These are phyloP conservation scores for Pseudogymnoascus sp. DNA, from an alignment of 2,329 filamentous ascomycete genomes.

Conservation along the genomic window DNA sequence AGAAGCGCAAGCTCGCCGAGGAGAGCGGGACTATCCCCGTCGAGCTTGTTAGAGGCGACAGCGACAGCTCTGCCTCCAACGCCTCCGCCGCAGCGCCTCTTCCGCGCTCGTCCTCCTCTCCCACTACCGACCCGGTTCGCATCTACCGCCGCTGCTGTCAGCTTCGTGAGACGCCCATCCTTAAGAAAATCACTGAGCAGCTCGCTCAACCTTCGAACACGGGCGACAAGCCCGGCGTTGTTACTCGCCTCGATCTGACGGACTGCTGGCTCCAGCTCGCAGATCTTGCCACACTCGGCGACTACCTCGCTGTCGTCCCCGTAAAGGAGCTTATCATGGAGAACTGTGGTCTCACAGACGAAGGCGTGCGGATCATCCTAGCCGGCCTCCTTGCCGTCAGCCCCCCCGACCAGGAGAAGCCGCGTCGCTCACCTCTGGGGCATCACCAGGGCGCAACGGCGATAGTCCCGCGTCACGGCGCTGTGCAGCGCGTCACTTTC, in stretches of 20 bases:
- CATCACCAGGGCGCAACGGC: neutral
- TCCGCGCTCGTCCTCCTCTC: conserved; percentile 52
- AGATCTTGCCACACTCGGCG: conserved; percentile 79
- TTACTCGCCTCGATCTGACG: conserved; percentile 74
- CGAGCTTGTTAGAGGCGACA: conserved; percentile 65
- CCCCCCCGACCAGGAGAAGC: conserved; percentile 49
- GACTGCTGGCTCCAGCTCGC: conserved; percentile 75
- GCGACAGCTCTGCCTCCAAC: conserved; percentile 42
- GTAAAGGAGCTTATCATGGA: conserved; percentile 80
- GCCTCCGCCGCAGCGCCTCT: conserved; percentile 23
- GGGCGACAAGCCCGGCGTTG: conserved; percentile 58
- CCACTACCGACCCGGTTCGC: conserved; percentile 82
- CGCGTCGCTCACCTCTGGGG: conserved; percentile 22
- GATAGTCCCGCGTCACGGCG: conserved; percentile 34
- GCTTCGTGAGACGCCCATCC: conserved; percentile 79
- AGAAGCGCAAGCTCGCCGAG: conserved; percentile 74
- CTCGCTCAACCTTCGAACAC: conserved; percentile 63
- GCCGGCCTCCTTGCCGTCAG: conserved; percentile 78
- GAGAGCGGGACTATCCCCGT: conserved; percentile 81
- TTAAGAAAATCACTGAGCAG: conserved; percentile 87
- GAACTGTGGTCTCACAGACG: conserved; percentile 78
- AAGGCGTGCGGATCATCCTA: conserved; percentile 77
- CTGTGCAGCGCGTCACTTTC: conserved; percentile 77
- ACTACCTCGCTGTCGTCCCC: conserved; percentile 89
- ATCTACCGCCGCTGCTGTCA: conserved; percentile 95